A percentile compares a stretch with the other conserved stretches of the same genome.
Conservation (phyloP, 2,329 filamentous ascomycete genomes). For the Berkeleyomyces rouxiae region DNA sequence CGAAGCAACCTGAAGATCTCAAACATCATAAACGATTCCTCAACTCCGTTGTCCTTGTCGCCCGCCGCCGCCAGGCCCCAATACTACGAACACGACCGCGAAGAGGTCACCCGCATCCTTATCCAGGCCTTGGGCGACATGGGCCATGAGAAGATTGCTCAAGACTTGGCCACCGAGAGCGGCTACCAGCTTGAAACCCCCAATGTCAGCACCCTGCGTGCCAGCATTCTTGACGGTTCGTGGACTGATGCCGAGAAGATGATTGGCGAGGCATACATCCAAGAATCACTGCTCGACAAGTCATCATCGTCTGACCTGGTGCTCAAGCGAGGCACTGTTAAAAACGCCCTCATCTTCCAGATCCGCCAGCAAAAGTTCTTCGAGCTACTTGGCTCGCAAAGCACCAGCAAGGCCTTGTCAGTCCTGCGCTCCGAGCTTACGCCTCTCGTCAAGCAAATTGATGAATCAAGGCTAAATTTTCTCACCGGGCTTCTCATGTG, state of each 20-base stretch:
- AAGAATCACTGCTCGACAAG: neutral
- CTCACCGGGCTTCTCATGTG: slow-evolving; percentile 89
- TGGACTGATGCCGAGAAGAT: slow-evolving; percentile 79
- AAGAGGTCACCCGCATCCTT: slow-evolving; percentile 82
- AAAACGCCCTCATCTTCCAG: slow-evolving; percentile 66
- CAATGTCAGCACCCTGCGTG: slow-evolving; percentile 71
- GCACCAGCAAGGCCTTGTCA: slow-evolving; percentile 56
- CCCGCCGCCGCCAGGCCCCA: neutral
- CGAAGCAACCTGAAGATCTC: slow-evolving; percentile 5
- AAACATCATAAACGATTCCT: slow-evolving; percentile 10
- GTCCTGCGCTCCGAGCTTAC: slow-evolving; percentile 82
- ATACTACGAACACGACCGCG: slow-evolving; percentile 76
- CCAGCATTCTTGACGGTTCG: slow-evolving; percentile 59
- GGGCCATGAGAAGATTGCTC: slow-evolving; percentile 66
- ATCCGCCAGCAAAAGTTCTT: slow-evolving; percentile 89
- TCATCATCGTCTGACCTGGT: neutral
- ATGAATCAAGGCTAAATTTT: slow-evolving; percentile 29
- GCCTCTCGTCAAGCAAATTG: slow-evolving; percentile 66
- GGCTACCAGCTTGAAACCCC: slow-evolving; percentile 75
- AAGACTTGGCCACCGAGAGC: slow-evolving; percentile 61
- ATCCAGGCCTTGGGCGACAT: slow-evolving; percentile 83
- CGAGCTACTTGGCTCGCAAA: slow-evolving; percentile 64
- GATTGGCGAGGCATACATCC: slow-evolving; percentile 36
- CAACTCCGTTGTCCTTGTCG: neutral
- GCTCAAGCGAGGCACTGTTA: neutral